Evolutionary conservation across 805 yeast genomes (phyloP), one percentile per base, ranked within the genome.

Genomic region (Brettanomyces naardenensis): DNA sequence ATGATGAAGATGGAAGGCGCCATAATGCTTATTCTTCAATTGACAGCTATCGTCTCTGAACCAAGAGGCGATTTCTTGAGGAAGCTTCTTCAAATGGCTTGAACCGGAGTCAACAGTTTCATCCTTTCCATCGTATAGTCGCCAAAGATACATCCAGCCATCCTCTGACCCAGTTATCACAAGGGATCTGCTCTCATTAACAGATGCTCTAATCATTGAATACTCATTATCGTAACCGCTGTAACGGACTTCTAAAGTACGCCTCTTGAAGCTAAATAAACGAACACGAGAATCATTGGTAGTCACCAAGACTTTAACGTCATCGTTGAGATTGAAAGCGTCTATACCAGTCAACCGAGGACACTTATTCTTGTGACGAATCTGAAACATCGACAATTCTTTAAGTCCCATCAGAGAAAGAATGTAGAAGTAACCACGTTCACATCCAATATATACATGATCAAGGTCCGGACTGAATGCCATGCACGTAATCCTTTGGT

Each of bases 61-160:
- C 38, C 44, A 32, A 21, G 43, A 37, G 22, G 38, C 27, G 11
- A 35, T 21, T 18, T 33, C 30, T 17, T 10, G 9, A 19, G 34
- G 34, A 13, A 31, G 14, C n/a, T 20, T 17, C 25, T 18, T 33
- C 23, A 29, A 21, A 15, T 47, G 47, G 43, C 48, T 62, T 39
- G 44, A 51, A 23, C 54, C 59, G 37, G 20, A 17, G 42, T 10
- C 15, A 11, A 15, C 23, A 18, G 28, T 30, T 31, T 32, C 39
- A 18, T 40, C 37, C 7, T 40, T 32, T 9, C 31, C 28, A 35
- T 40, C 44, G 19, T 37, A 32, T 40, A 70, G 57, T 39, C 71
- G 69, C 97, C 97, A 90, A 10, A 85, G 62, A 52, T 88, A 89
- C 11, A 84, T 74, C 78, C 88, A 78, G 47, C 84, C 86, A 59